A percentile compares a stretch with the other conserved stretches of the same genome.
Conservation (phyloP, 345 rosid species). For the Populus deltoides region DNA sequence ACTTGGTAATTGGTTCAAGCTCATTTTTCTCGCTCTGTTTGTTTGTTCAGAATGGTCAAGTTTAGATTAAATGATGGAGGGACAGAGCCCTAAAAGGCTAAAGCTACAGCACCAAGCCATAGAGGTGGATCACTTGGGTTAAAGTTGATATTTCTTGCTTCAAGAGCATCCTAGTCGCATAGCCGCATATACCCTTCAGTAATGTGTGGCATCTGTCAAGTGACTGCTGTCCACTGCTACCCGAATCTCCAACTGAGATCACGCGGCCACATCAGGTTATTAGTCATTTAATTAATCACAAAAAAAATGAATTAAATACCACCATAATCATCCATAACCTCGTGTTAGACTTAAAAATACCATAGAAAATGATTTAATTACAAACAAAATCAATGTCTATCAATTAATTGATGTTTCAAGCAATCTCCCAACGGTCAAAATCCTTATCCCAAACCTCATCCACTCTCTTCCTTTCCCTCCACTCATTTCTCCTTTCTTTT, state of each 20-base stretch:
- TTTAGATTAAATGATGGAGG: neutral
- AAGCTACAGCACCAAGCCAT: neutral
- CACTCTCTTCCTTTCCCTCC: conserved; percentile 43
- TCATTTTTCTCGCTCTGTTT: no score
- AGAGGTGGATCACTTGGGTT: neutral
- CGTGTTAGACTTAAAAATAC: neutral
- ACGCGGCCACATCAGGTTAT: conserved; percentile 33
- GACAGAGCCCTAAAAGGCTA: neutral
- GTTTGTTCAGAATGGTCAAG: no score
- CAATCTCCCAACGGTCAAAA: conserved; percentile 45
- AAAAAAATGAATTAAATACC: neutral
- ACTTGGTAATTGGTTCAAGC: no score
- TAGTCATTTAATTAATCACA: neutral
- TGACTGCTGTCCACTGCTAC: neutral
- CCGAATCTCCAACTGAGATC: neutral
- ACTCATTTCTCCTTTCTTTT: conserved; percentile 43
- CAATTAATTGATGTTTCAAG: conserved; percentile 18
- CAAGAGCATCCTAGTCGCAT: neutral
- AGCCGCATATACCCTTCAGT: conserved; percentile 17
- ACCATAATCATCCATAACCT: neutral
- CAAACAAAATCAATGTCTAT: neutral
- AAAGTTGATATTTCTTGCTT: neutral
- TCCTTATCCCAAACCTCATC: conserved; percentile 80
- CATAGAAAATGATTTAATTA: neutral
- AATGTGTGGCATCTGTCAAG: neutral